Percentiles rank a stretch among this genome's conserved stretches.
phyloP scores from a whole-genome alignment of 1,284 basidiomycete species.

The Cutaneotrichosporon mucoides region DNA sequence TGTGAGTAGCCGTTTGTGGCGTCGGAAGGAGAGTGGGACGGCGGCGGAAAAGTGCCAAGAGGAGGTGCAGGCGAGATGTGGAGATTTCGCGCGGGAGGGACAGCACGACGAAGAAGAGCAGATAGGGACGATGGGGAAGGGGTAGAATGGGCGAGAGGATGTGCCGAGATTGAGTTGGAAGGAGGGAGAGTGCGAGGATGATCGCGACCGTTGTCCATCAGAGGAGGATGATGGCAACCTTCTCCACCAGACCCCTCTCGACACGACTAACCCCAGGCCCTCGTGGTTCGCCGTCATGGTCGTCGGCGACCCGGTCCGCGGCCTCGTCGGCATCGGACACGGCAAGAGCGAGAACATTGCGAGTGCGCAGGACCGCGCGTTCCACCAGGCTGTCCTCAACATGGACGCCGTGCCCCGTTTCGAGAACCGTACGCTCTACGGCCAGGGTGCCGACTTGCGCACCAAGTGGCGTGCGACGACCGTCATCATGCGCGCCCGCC shows the following conservation, averaged over 20 bases:
- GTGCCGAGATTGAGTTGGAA: background rate
- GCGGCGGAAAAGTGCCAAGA: too few relatives aligned
- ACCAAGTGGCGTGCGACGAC: conserved; percentile 81
- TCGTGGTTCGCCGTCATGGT: conserved; percentile 57
- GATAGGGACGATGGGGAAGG: background rate
- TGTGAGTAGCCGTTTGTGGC: conserved; percentile 30
- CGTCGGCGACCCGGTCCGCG: conserved; percentile 77
- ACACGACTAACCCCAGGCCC: conserved; percentile 3
- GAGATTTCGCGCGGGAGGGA: too few relatives aligned
- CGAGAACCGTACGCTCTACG: conserved; percentile 84
- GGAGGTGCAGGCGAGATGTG: too few relatives aligned
- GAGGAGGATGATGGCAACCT: too few relatives aligned
- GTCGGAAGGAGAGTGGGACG: too few relatives aligned
- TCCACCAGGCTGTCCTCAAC: conserved; percentile 56
- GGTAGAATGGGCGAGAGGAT: background rate
- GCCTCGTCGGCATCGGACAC: conserved; percentile 84
- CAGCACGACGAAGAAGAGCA: too few relatives aligned
- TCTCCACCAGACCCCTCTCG: too few relatives aligned
- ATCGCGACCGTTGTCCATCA: too few relatives aligned
- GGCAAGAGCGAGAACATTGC: conserved; percentile 64
- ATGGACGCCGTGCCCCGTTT: conserved; percentile 89
- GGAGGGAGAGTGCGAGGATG: background rate
- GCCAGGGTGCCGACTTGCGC: conserved; percentile 59
- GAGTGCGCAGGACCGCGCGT: conserved; percentile 63
- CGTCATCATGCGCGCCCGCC: conserved; percentile 79